A percentile compares a stretch with the other conserved stretches of the same genome.
These are phyloP conservation scores for Aphanomyces cochlioides DNA, from an alignment of 352 stramenopile species.

Conservation along the genomic window DNA sequence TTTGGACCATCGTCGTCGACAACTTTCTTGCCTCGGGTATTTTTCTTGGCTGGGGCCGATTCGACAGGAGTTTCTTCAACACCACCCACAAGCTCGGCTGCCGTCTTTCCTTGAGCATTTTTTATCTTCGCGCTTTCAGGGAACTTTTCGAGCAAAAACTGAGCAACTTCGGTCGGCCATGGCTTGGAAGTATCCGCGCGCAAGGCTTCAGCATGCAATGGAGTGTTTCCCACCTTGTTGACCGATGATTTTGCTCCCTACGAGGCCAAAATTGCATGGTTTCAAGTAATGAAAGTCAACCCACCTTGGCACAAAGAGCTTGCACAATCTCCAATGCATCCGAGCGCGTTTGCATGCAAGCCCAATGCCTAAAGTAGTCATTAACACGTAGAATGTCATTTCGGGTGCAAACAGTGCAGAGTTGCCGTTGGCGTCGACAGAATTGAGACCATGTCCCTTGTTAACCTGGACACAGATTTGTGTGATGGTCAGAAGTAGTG, in stretches of 20 bases:
- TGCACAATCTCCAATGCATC: background rate
- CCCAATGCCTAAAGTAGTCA: constrained; percentile 52
- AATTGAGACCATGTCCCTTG: constrained; percentile 56
- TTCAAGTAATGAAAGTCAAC: background rate
- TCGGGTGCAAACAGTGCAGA: constrained; percentile 46
- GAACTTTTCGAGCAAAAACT: constrained; percentile 47
- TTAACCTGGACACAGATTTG: constrained; percentile 38
- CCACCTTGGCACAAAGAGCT: background rate
- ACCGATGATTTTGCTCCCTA: constrained; percentile 60
- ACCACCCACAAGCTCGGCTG: constrained; percentile 61
- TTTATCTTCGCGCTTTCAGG: constrained; percentile 48
- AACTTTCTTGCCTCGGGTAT: constrained; percentile 13
- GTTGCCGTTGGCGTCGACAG: constrained; percentile 63
- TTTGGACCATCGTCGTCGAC: background rate
- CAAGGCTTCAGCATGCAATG: constrained; percentile 72
- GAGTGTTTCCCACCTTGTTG: constrained; percentile 56
- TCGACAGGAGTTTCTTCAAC: constrained; percentile 54
- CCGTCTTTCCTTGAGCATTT: constrained; percentile 56
- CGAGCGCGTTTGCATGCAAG: constrained; percentile 51
- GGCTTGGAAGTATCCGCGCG: constrained; percentile 52
- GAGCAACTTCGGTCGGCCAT: constrained; percentile 54
- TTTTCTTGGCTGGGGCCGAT: constrained; percentile 36
- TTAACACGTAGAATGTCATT: background rate
- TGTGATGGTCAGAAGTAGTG: background rate
- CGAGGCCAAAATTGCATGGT: background rate